phyloP scores from a whole-genome alignment of 352 stramenopile genomes.

The Globisporangium rhizosaccharum region DNA sequence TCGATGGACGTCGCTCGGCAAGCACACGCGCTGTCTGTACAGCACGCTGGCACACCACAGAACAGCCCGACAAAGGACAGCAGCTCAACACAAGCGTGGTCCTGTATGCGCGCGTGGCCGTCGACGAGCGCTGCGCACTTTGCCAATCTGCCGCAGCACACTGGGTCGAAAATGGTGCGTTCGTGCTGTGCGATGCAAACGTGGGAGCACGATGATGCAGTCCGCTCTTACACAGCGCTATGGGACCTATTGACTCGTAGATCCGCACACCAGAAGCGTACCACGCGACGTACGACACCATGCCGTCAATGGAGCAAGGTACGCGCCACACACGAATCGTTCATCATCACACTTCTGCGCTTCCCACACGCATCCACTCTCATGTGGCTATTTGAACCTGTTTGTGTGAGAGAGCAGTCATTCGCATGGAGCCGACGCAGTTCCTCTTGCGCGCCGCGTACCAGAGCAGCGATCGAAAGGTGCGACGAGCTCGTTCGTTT shows the following conservation, averaged over 20 bases:
- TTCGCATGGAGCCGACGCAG: constrained; percentile 37
- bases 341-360: neutral
- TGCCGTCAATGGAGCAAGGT: constrained; percentile 59
- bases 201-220: constrained; percentile 3
- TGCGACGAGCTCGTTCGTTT: constrained; percentile 13
- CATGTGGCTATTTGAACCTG: neutral
- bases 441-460: constrained; percentile 39
- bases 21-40: too few relatives aligned
- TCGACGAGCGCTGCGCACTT: constrained; percentile 31
- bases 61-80: too few relatives aligned
- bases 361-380: neutral
- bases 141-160: constrained; percentile 22
- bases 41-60: too few relatives aligned
- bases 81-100: too few relatives aligned
- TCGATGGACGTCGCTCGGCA: too few relatives aligned
- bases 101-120: neutral
- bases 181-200: neutral
- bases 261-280: constrained; percentile 54
- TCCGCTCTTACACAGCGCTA: neutral
- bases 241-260: constrained; percentile 12
- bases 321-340: neutral
- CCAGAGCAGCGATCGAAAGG: constrained; percentile 55
- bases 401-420: constrained; percentile 26
- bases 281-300: constrained; percentile 62
- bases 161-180: constrained; percentile 36